phyloP scores from a whole-genome alignment of 2,329 filamentous ascomycete species.

The Periconia digitata region DNA sequence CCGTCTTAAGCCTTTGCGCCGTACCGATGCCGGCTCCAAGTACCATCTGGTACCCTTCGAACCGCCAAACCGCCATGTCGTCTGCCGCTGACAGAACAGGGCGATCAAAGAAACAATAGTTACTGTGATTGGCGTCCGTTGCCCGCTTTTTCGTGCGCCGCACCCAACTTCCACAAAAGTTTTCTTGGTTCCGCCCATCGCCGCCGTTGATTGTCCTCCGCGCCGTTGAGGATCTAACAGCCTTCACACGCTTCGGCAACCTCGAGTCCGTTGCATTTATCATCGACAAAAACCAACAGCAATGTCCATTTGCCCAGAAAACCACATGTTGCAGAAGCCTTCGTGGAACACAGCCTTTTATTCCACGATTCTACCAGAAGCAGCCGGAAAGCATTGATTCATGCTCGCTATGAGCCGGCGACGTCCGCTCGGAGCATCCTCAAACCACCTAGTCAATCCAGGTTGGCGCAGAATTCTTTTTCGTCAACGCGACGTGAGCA shows the following conservation, averaged over 20 bases:
- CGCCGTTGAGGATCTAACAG: not conserved
- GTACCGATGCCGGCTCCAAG: constrained; percentile 38
- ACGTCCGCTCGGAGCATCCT: constrained; percentile 21
- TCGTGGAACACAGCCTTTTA: constrained; percentile 30
- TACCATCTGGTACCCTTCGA: constrained; percentile 32
- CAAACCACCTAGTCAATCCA: constrained; percentile 24
- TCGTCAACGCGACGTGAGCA: constrained; percentile 12
- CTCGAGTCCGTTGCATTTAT: not conserved
- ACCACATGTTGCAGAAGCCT: constrained; percentile 23
- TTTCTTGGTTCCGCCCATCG: constrained; percentile 19
- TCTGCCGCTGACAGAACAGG: constrained; percentile 17
- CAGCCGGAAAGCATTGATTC: constrained; percentile 28
- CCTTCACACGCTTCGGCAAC: not conserved
- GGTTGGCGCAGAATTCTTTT: constrained; percentile 2
- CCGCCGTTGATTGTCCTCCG: constrained; percentile 4
- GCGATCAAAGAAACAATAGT: constrained; percentile 29
- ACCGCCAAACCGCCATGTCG: constrained; percentile 28
- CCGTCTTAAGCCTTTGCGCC: constrained; percentile 23
- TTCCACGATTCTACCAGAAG: constrained; percentile 29
- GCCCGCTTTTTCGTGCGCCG: constrained; percentile 24
- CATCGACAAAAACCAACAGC: not conserved
- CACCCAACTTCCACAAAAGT: constrained; percentile 13
- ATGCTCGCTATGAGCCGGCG: constrained; percentile 21
- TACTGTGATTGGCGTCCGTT: constrained; percentile 32
- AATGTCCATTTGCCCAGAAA: constrained; percentile 21